Percentiles rank a stretch among this genome's conserved stretches.
Evolutionary conservation across 140 eudicot species (phyloP).

Genomic region (Oenanthe javanica): DNA sequence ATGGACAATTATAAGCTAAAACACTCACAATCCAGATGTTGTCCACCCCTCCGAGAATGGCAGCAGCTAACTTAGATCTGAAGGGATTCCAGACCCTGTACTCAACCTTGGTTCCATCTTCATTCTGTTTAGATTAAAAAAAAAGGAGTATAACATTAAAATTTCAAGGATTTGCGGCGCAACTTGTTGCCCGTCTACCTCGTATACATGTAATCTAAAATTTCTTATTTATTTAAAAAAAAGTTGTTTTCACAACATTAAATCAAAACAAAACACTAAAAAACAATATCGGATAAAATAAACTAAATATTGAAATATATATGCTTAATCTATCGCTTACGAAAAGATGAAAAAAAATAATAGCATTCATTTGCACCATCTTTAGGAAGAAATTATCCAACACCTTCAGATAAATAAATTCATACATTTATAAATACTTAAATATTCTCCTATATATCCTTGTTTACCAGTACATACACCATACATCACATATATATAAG

Average conservation of each 20-base stretch:
- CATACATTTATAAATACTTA: neutral
- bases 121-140: slow-evolving; percentile 30
- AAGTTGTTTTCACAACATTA: neutral
- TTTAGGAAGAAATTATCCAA: neutral
- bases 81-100: slow-evolving; percentile 96
- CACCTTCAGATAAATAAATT: too few species aligned
- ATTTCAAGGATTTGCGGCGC: too few species aligned
- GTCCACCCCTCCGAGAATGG: slow-evolving; percentile 90
- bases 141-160: neutral
- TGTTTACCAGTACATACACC: neutral
- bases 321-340: neutral
- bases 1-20: neutral
- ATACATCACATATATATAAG: neutral
- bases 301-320: too few species aligned
- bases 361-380: neutral
- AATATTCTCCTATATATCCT: neutral
- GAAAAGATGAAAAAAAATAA: too few species aligned
- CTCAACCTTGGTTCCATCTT: slow-evolving; percentile 79
- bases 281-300: neutral
- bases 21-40: slow-evolving; percentile 76
- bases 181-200: too few species aligned
- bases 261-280: neutral
- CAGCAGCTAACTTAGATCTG: slow-evolving; percentile 96
- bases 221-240: too few species aligned
- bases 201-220: too few species aligned